Percentiles rank a stretch among this genome's conserved stretches.
Conservation (phyloP, 768 basidiomycete species). For the Boletellus sp. region DNA sequence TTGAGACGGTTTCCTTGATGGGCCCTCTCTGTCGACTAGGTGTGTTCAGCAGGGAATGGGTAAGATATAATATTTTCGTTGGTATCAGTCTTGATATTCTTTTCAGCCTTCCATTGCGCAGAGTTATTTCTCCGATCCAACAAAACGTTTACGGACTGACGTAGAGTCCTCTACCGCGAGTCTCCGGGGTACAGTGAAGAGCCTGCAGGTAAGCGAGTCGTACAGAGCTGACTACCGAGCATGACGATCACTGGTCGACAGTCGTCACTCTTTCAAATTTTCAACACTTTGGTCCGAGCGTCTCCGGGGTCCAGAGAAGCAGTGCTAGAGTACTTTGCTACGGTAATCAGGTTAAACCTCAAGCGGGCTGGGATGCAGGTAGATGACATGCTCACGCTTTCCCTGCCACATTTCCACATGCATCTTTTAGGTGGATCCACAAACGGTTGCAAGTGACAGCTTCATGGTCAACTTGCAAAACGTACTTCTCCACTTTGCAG, state of each 20-base stretch:
- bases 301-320: slow-evolving; percentile 76
- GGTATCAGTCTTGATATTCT: not conserved
- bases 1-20: slow-evolving; percentile 67
- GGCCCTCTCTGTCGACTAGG: slow-evolving; percentile 84
- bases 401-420: not conserved
- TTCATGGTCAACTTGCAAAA: slow-evolving; percentile 90
- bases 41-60: slow-evolving; percentile 88
- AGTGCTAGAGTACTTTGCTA: slow-evolving; percentile 78
- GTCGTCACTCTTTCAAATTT: slow-evolving; percentile 77
- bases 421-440: slow-evolving; percentile 65
- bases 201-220: slow-evolving; percentile 59
- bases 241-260: slow-evolving; percentile 18
- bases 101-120: slow-evolving; percentile 68
- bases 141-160: slow-evolving; percentile 68
- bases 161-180: slow-evolving; percentile 81
- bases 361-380: slow-evolving; percentile 92
- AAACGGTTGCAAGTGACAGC: slow-evolving; percentile 84
- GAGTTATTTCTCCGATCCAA: slow-evolving; percentile 83
- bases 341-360: slow-evolving; percentile 68
- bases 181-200: slow-evolving; percentile 81
- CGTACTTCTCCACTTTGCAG: slow-evolving; percentile 80
- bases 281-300: slow-evolving; percentile 84
- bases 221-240: not conserved
- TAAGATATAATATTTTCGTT: slow-evolving; percentile 31
- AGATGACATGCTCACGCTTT: not conserved